Evolutionary conservation across 2,329 filamentous ascomycete genomes (phyloP).

Genomic region (Alternaria ethzedia): DNA sequence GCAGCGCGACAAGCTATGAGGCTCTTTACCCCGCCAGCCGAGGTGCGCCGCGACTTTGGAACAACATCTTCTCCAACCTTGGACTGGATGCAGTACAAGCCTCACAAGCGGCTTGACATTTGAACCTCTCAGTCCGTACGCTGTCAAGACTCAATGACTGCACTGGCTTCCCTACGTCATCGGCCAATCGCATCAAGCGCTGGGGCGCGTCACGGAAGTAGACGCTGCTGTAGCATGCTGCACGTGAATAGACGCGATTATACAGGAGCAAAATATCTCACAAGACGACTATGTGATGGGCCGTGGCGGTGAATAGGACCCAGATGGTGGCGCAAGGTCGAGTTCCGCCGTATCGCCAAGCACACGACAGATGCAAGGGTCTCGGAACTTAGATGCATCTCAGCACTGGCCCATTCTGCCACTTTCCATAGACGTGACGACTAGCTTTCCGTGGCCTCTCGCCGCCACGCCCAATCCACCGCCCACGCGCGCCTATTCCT

Average conservation of each 20-base stretch:
- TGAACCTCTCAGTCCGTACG: no score
- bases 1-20: neutral
- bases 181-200: no score
- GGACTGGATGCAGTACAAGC: no score
- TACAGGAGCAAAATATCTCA: neutral
- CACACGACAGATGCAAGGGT: conserved; percentile 9
- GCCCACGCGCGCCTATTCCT: conserved; percentile 27
- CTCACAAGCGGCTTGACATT: no score
- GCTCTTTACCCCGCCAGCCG: conserved; percentile 13
- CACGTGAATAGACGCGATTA: neutral
- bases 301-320: neutral
- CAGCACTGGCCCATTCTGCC: conserved; percentile 29
- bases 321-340: neutral
- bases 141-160: no score
- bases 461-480: conserved; percentile 24
- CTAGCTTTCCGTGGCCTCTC: conserved; percentile 15
- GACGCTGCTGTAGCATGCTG: neutral
- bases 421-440: conserved; percentile 25
- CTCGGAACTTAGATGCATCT: conserved; percentile 16
- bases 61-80: neutral
- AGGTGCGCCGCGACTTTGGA: neutral
- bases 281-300: neutral
- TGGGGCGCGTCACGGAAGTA: neutral
- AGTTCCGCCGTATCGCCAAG: conserved; percentile 17
- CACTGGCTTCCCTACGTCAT: neutral